Evolutionary conservation across 1,284 basidiomycete genomes (phyloP).

Genomic region (Cystobasidium sp.): DNA sequence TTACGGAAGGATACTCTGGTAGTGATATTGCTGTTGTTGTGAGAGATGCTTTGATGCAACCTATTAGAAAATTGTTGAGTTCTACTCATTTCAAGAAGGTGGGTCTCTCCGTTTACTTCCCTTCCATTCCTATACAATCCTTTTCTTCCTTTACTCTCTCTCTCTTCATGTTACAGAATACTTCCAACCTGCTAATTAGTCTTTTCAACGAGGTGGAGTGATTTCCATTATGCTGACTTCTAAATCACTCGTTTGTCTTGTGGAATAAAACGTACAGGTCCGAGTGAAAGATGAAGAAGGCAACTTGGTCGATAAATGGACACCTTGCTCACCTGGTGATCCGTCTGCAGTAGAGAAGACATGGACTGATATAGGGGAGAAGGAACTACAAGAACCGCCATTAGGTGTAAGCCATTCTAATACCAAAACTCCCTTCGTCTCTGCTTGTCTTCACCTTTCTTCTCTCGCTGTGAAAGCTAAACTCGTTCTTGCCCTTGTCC

Average conservation of each 20-base stretch:
- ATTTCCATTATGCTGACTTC: too few species aligned
- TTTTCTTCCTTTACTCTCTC: not conserved
- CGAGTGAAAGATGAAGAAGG: constrained; percentile 57
- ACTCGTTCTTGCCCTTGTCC: too few species aligned
- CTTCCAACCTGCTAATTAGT: too few species aligned
- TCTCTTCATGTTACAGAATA: not conserved
- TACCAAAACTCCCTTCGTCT: too few species aligned
- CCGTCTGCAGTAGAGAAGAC: constrained; percentile 81
- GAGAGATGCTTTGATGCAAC: constrained; percentile 97
- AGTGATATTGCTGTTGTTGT: constrained; percentile 95
- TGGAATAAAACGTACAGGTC: constrained; percentile 56
- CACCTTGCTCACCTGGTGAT: constrained; percentile 95
- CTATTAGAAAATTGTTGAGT: constrained; percentile 91
- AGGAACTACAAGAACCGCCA: constrained; percentile 85
- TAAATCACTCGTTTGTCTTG: constrained; percentile 51
- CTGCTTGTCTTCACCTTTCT: too few species aligned
- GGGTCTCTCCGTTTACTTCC: constrained; percentile 40
- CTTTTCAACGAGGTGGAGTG: too few species aligned
- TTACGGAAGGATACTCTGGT: constrained; percentile 92
- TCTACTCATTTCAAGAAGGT: constrained; percentile 91
- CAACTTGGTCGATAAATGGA: constrained; percentile 60
- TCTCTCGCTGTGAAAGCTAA: not conserved
- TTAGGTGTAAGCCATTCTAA: constrained; percentile 62
- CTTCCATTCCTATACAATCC: not conserved
- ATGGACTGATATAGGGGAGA: constrained; percentile 91